Evolutionary conservation across 495 filamentous ascomycete genomes (phyloP).

Genomic region (Tuber umbilicatum): DNA sequence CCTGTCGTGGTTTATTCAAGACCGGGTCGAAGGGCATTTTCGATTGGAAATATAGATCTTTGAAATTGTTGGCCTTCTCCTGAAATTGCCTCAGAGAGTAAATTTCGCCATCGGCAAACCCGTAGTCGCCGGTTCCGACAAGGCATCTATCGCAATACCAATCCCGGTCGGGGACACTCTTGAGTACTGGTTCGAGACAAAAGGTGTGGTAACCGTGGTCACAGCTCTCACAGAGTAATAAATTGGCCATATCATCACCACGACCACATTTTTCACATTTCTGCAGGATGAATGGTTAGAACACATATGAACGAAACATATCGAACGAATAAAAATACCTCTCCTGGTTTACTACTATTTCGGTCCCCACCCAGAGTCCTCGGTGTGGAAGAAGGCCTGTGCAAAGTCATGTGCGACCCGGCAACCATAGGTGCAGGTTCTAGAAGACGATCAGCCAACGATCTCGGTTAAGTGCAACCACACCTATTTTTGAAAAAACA

Average conservation of each 20-base stretch:
- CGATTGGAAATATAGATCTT: constrained; percentile 81
- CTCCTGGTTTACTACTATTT: constrained; percentile 61
- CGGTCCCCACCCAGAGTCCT: constrained; percentile 58
- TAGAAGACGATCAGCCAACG: constrained; percentile 44
- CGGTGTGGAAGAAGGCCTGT: constrained; percentile 66
- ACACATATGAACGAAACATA: constrained; percentile 4
- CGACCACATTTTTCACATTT: constrained; percentile 83
- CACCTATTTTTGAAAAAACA: constrained; percentile 14
- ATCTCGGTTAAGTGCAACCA: constrained; percentile 35
- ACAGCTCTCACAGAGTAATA: constrained; percentile 88
- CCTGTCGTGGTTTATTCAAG: constrained; percentile 65
- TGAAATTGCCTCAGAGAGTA: constrained; percentile 97
- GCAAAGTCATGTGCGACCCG: constrained; percentile 92
- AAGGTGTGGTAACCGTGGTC: constrained; percentile 80
- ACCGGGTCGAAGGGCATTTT: constrained; percentile 87
- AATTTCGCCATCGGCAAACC: constrained; percentile 92
- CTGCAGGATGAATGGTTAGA: constrained; percentile 45
- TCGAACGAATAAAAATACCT: constrained; percentile 51
- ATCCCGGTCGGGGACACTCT: constrained; percentile 70
- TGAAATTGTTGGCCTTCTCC: constrained; percentile 90
- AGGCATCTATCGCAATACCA: constrained; percentile 97
- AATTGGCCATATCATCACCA: constrained; percentile 61
- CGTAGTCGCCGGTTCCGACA: constrained; percentile 93
- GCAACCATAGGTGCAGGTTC: constrained; percentile 83
- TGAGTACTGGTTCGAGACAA: constrained; percentile 84